These are phyloP conservation scores for Calophaca sinica DNA, from an alignment of 306 rosid species.

Conservation along the genomic window DNA sequence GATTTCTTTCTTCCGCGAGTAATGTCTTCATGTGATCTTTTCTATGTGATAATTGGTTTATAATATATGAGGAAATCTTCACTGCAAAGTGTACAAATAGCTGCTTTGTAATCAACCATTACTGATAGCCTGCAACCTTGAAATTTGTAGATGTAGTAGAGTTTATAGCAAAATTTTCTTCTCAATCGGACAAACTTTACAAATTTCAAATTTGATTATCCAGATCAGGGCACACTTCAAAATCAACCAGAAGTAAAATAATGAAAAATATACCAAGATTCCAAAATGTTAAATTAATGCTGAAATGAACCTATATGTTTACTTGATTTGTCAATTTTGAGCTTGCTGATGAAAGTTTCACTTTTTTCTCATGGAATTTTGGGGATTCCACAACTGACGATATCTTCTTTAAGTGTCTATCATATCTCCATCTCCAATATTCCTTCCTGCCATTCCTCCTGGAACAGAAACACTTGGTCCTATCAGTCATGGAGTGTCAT, in stretches of 20 bases:
- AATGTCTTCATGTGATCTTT: neutral
- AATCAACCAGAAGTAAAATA: constrained; percentile 12
- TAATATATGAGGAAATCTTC: neutral
- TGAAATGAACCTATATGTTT: neutral
- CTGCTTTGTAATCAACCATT: neutral
- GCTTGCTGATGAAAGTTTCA: neutral
- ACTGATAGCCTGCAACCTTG: neutral
- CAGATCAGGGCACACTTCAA: neutral
- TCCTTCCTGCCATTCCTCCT: constrained; percentile 49
- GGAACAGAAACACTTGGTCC: constrained; percentile 52
- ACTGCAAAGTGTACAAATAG: no score
- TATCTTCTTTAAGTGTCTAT: constrained; percentile 48
- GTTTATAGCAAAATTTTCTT: neutral
- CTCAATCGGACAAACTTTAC: neutral
- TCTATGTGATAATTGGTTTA: neutral
- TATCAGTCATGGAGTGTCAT: constrained; percentile 43
- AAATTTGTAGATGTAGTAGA: constrained; percentile 1
- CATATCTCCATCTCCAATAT: constrained; percentile 54
- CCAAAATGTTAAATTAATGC: constrained; percentile 28
- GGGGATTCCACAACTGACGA: neutral
- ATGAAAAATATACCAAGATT: neutral
- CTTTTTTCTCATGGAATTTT: neutral
- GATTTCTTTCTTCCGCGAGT: constrained; percentile 14
- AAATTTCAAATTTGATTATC: constrained; percentile 23
- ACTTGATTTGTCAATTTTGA: constrained; percentile 33